Evolutionary conservation across 2,329 filamentous ascomycete species (phyloP).

Genomic region (Penicillium sclerotigenum): DNA sequence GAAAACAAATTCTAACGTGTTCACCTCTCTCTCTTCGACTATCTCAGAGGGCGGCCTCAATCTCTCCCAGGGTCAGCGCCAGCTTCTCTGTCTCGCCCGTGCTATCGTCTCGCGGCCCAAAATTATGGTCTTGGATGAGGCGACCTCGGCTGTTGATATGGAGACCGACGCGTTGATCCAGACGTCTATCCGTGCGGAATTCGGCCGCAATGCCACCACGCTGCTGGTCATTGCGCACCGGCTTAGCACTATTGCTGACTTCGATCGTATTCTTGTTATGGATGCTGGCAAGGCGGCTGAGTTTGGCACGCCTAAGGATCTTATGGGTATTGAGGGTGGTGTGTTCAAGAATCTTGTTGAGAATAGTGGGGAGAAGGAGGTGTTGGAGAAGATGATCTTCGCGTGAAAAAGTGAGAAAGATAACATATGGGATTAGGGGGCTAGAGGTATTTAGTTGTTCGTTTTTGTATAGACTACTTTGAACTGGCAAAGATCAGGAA

Average conservation of each 20-base stretch:
- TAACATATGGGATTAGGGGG: not conserved
- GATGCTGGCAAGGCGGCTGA: slow-evolving; percentile 66
- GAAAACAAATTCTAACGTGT: slow-evolving; percentile 63
- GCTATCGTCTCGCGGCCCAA: slow-evolving; percentile 67
- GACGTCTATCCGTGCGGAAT: slow-evolving; percentile 69
- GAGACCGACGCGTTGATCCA: slow-evolving; percentile 71
- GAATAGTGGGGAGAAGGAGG: slow-evolving; percentile 24
- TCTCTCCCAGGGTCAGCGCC: slow-evolving; percentile 33
- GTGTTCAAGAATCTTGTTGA: slow-evolving; percentile 26
- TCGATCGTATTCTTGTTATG: slow-evolving; percentile 70
- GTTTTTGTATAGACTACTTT: not conserved
- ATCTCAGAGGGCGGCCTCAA: slow-evolving; percentile 73
- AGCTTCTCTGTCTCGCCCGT: slow-evolving; percentile 32
- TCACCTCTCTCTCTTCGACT: slow-evolving; percentile 59
- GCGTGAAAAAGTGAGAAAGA: not conserved
- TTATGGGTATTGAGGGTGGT: slow-evolving; percentile 46
- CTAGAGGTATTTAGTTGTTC: not conserved
- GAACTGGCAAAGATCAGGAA: not conserved
- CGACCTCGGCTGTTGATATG: slow-evolving; percentile 76
- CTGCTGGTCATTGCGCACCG: slow-evolving; percentile 73
- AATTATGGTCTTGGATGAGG: slow-evolving; percentile 78
- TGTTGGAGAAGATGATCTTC: slow-evolving; percentile 26
- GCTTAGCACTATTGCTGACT: slow-evolving; percentile 73
- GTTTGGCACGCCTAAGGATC: slow-evolving; percentile 61
- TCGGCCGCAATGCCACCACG: slow-evolving; percentile 58